Evolutionary conservation across 306 rosid species (phyloP), one percentile per base, ranked within the genome.

Genomic region (Begonia peltatifolia): DNA sequence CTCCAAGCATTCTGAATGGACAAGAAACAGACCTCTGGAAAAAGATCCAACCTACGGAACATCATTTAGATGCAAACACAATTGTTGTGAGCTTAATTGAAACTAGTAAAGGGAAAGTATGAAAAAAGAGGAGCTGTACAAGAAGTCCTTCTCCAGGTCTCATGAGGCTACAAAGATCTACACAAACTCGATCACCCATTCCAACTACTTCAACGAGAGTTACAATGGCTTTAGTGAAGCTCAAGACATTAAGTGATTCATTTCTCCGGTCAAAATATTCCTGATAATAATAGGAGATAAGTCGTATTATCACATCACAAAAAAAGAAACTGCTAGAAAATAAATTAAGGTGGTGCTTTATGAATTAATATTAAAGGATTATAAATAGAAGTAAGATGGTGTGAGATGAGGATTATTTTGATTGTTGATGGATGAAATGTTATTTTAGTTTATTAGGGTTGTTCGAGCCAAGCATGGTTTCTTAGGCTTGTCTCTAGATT

Each of bases 131-230:
- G 47, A 68, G 23, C 60, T 71, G 46, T 74, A 85, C 97, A 12
- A 89, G 78, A 72, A 89, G 94, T 68, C 94, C 95, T 85, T 89
- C 97, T 47, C 97, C 90, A 0, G 90, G 94, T 59, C 68, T 82
- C 94, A 85, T 76, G 56, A 89, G 86, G 71, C 87, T 78, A 58
- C 95, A 89, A 35, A 89, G 95, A 67, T 89, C 97, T 1, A 89
- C 95, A 62, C 95, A 89, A 64, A 85, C 90, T 6, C 94, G 94
- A 76, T 89, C 97, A 20, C 97, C 95, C 94, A 89, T 85, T 62
- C 97, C 94, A 62, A 66, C 73, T 15, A 65, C 83, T 50, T 85
- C 78, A 57, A 85, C 77, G 36, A 53, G 54, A 61, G 85, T 78
- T 59, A 89, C 77, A 6, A 78, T 72, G 55, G 84, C 94, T 73